These are phyloP conservation scores for Tolypocladium ophioglossoides DNA, from an alignment of 2,329 filamentous ascomycete genomes.

Conservation along the genomic window DNA sequence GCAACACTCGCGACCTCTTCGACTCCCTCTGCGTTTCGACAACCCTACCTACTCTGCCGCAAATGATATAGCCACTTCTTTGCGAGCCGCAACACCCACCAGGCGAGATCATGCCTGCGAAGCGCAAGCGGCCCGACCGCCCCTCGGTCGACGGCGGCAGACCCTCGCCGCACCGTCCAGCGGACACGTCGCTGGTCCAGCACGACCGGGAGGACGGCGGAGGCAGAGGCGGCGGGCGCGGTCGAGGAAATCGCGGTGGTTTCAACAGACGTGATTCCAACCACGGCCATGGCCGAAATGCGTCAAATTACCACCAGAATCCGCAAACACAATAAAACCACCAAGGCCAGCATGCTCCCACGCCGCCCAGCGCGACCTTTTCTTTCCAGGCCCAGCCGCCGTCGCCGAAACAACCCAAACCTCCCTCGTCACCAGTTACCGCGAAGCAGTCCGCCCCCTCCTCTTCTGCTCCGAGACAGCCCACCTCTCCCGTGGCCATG, in stretches of 20 bases:
- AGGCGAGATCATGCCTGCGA: slow-evolving; percentile 39
- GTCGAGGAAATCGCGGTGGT: slow-evolving; percentile 30
- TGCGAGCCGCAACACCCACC: slow-evolving; percentile 5
- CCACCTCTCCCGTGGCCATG: slow-evolving; percentile 6
- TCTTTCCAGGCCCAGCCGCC: slow-evolving; percentile 7
- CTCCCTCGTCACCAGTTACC: slow-evolving; percentile 9
- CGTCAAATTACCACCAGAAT: slow-evolving; percentile 10
- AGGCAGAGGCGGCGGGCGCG: slow-evolving; percentile 35
- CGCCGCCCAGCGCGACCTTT: slow-evolving; percentile 6
- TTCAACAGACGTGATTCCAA: slow-evolving; percentile 42
- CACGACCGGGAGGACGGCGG: slow-evolving; percentile 45
- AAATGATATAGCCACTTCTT: slow-evolving; percentile 22
- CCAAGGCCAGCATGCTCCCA: slow-evolving; percentile 2
- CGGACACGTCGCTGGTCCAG: slow-evolving; percentile 42
- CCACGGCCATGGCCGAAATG: slow-evolving; percentile 21
- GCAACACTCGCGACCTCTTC: neutral
- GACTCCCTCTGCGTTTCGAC: neutral
- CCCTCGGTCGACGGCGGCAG: slow-evolving; percentile 37
- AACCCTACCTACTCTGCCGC: slow-evolving; percentile 5
- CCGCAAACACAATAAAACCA: slow-evolving; percentile 8
- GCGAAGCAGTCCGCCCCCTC: slow-evolving; percentile 9
- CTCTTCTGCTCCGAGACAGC: slow-evolving; percentile 5
- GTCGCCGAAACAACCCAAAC: slow-evolving; percentile 8
- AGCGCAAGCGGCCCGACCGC: slow-evolving; percentile 48
- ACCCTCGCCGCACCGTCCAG: slow-evolving; percentile 53